Conservation (phyloP, 2,329 filamentous ascomycete genomes). For the Cercospora sesami region DNA sequence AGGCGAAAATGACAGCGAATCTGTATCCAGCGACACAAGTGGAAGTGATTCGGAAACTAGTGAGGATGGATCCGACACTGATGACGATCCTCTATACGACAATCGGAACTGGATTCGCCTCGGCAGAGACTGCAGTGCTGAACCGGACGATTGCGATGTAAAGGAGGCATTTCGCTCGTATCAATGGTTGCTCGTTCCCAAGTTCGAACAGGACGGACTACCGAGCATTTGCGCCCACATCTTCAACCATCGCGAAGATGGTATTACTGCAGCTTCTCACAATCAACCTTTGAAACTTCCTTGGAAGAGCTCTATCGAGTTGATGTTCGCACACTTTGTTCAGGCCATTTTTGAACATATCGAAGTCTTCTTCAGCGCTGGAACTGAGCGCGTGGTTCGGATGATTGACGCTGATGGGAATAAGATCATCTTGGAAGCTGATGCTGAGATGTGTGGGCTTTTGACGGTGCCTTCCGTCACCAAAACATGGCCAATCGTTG, state of each 20-base stretch:
- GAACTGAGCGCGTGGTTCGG: not conserved
- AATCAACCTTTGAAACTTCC: conserved; percentile 2
- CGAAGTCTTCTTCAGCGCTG: conserved; percentile 5
- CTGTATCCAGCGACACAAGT: not conserved
- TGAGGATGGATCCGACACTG: not conserved
- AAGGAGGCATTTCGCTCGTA: not conserved
- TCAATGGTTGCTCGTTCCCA: conserved; percentile 13
- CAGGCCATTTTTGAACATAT: conserved; percentile 15
- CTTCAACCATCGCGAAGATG: not conserved
- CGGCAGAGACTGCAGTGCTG: conserved; percentile 5
- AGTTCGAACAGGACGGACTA: not conserved
- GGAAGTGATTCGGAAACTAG: not conserved
- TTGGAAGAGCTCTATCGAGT: conserved; percentile 13
- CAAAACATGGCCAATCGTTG: not conserved
- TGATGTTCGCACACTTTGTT: conserved; percentile 15
- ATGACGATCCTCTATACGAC: conserved; percentile 6
- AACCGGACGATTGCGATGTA: conserved; percentile 3
- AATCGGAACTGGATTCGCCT: conserved; percentile 14
- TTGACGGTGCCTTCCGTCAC: not conserved
- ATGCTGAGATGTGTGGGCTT: not conserved
- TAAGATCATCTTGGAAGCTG: conserved; percentile 4
- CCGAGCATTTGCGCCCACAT: not conserved
- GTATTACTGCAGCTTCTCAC: not conserved
- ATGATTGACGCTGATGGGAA: conserved; percentile 6
- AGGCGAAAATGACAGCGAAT: not conserved